Base-by-base conservation (phyloP, 192 early-diverging fungal genomes). In the Tieghemiomyces parasiticus region DNA sequence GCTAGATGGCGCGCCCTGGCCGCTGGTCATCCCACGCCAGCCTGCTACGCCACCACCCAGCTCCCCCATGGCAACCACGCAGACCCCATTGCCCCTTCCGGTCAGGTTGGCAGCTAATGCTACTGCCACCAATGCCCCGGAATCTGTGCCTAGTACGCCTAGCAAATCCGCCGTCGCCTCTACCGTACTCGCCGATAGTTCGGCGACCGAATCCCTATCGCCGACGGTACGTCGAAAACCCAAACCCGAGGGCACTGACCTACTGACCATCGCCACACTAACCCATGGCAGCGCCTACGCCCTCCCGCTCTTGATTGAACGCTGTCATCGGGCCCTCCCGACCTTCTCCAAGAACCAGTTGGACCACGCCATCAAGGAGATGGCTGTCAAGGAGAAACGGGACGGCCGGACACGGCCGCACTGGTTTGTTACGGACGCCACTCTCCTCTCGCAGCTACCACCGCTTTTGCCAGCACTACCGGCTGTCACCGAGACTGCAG, bases 381-480 rank as follows among this genome's bases (percentile, higher is more conserved):
- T 71, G 38, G 73, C 68, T 47, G 44, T 60, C 32, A 74, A 74
- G 59, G 73, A 74, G 42, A 74, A 69, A 50, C 69, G 73, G 4
- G 63, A 66, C 0, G 63, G 67, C 0, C 42, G 64, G 0, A 63
- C 69, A 12, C 66, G 68, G 13, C 50, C 52, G 2, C n/a, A 67
- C 45, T 74, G 73, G 73, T 67, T 63, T 55, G 67, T 74, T 22
- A 71, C 62, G 10, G 61, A 59, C 19, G 32, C 54, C 1, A 31
- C 34, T 14, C 34, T 30, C 19, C 34, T 56, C 29, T 26, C 31
- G 9, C 54, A 34, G 14, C 29, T 56, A 16, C 50, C 50, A 42
- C 38, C 38, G 16, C 38, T 42, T 16, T 42, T n/a, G n/a, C n/a
- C n/a, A n/a, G n/a, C n/a, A n/a, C n/a, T n/a, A n/a, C n/a, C n/a